These are phyloP conservation scores for Cardiospermum halicacabum DNA, from an alignment of 345 rosid species.

Conservation along the genomic window DNA sequence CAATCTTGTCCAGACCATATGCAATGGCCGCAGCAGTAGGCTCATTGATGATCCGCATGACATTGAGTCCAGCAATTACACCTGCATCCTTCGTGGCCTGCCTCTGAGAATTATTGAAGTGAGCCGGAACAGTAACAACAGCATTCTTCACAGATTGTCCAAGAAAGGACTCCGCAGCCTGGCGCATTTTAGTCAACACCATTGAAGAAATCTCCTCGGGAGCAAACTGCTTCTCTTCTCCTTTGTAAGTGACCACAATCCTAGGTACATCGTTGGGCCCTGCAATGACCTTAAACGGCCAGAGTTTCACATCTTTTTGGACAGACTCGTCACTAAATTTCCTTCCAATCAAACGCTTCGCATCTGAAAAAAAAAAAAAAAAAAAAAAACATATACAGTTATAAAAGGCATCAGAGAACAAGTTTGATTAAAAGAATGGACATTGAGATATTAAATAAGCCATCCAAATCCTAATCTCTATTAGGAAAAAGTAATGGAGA, in stretches of 20 bases:
- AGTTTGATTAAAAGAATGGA: no score
- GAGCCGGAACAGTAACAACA: conserved; percentile 52
- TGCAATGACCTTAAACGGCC: conserved; percentile 50
- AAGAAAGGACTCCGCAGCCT: conserved; percentile 53
- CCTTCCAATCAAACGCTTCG: no score
- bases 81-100: conserved; percentile 36
- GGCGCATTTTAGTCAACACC: conserved; percentile 55
- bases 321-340: no score
- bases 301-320: conserved; percentile 48
- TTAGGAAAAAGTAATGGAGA: no score
- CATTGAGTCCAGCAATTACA: conserved; percentile 35
- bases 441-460: no score
- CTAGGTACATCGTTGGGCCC: conserved; percentile 34
- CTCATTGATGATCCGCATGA: conserved; percentile 50
- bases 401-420: no score
- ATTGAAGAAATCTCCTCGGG: conserved; percentile 64
- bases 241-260: conserved; percentile 38
- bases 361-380: no score
- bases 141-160: conserved; percentile 53
- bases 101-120: conserved; percentile 40
- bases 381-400: no score
- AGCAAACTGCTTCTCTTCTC: conserved; percentile 49
- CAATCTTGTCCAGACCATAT: conserved; percentile 48
- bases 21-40: conserved; percentile 62
- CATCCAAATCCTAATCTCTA: no score